Base-by-base conservation (phyloP, 345 rosid genomes). In the Turritis glabra region DNA sequence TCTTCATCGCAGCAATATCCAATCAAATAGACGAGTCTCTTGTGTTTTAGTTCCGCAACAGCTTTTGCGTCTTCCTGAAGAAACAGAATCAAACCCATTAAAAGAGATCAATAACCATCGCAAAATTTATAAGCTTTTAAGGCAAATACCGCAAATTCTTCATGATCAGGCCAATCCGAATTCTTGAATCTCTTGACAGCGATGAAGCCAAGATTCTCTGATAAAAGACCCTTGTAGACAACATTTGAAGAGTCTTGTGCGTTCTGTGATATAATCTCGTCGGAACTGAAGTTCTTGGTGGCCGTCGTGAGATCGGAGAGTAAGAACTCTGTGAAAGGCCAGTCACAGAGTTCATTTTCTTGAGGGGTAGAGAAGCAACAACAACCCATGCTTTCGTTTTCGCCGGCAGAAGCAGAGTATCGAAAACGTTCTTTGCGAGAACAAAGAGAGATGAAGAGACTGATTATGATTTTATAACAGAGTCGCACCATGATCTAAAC, bases 101-200 rank as follows among this genome's bases (percentile, higher is more conserved):
- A 13, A 38, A 38, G 44, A 38, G 44, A 38, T 13, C 15, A 30
- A 21, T 32, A 23, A 60, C 8, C 18, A 8, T 27, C 43, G n/a
- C 25, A 27, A 15, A 68, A 29, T 8, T 3, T 13, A 22, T 10
- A 29, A 2, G 0, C 8, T 18, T 50, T 37, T n/a, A 5, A 22
- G n/a, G 32, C 5, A 14, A 22, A 3, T 82, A 89, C 96, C 77
- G 73, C 83, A 78, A 89, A 87, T 72, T 80, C 84, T 27, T 86
- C 76, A 29, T 86, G 85, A 76, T 84, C 88, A 48, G 96, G 86
- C 96, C 96, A 89, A 19, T 89, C 84, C 80, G 51, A 70, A 77
- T 82, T 86, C 11, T 77, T 73, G 30, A 80, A 87, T 84, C 82
- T 89, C 82, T 89, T 89, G 11, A 89, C 77, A 37, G 92, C 90